A percentile compares a stretch with the other conserved stretches of the same genome.
Conservation (phyloP, 495 filamentous ascomycete species). For the Aspergillus biplanus region DNA sequence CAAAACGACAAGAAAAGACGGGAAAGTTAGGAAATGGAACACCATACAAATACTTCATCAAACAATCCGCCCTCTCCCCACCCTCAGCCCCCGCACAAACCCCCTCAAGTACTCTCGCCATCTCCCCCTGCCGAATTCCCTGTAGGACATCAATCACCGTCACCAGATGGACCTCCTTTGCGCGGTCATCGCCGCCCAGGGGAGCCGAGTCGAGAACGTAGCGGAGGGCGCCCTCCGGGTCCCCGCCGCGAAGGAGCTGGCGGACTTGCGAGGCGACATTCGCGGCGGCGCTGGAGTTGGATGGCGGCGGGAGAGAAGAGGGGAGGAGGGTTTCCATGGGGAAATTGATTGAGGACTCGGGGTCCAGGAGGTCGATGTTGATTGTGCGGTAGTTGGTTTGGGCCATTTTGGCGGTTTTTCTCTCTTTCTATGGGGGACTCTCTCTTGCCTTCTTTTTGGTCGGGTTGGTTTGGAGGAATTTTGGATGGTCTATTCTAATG, state of each 20-base stretch:
- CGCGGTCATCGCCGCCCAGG: conserved; percentile 69
- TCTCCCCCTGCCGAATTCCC: conserved; percentile 86
- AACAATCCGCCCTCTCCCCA: conserved; percentile 61
- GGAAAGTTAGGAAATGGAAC: conserved; percentile 13
- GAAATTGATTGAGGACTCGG: conserved; percentile 88
- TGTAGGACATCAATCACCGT: conserved; percentile 87
- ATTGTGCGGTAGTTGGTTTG: conserved; percentile 84
- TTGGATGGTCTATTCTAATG: conserved; percentile 12
- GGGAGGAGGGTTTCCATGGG: conserved; percentile 78
- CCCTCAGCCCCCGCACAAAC: conserved; percentile 74
- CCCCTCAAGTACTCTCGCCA: conserved; percentile 78
- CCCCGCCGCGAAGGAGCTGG: conserved; percentile 82
- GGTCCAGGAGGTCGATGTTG: conserved; percentile 86
- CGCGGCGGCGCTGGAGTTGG: conserved; percentile 72
- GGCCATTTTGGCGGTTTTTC: conserved; percentile 50
- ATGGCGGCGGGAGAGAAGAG: conserved; percentile 60
- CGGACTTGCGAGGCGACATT: conserved; percentile 74
- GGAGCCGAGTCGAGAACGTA: conserved; percentile 76
- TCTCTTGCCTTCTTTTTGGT: neutral
- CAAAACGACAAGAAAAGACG: neutral
- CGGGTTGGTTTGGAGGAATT: conserved; percentile 11
- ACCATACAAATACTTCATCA: conserved; percentile 58
- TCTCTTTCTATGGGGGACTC: conserved; percentile 2
- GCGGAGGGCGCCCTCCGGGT: conserved; percentile 81
- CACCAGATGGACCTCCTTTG: conserved; percentile 82